Evolutionary conservation across 176 grass and related monocot species (phyloP).

Genomic region (Canna indica): DNA sequence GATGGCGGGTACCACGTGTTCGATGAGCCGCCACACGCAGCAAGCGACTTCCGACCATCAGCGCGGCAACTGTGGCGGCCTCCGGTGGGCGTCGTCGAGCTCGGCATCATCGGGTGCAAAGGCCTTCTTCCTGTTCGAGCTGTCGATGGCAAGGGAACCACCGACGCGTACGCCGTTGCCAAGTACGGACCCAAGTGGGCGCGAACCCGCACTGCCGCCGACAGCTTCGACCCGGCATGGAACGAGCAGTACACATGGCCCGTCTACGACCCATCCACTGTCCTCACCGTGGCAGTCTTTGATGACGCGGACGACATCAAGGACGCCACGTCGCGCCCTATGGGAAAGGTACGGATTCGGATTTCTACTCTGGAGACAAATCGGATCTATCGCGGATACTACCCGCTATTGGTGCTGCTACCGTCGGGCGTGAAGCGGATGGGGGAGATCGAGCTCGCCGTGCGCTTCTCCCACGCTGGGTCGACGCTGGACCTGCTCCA

Average conservation of each 20-base stretch:
- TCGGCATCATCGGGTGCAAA: constrained; percentile 69
- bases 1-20: constrained; percentile 88
- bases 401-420: constrained; percentile 64
- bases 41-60: constrained; percentile 78
- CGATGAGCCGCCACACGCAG: constrained; percentile 45
- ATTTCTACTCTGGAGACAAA: constrained; percentile 62
- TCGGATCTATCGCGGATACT: constrained; percentile 55
- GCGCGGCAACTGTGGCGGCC: constrained; percentile 75
- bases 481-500: constrained; percentile 50
- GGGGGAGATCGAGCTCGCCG: constrained; percentile 76
- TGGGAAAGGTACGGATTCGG: constrained; percentile 81
- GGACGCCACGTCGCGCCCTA: constrained; percentile 36
- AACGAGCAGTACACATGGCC: constrained; percentile 99
- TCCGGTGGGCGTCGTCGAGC: constrained; percentile 56
- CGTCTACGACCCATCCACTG: constrained; percentile 79
- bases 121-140: constrained; percentile 73
- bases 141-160: constrained; percentile 65
- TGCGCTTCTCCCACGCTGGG: constrained; percentile 55
- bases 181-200: constrained; percentile 95
- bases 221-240: constrained; percentile 81
- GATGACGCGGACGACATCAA: constrained; percentile 36
- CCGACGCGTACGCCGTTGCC: constrained; percentile 66
- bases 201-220: constrained; percentile 69
- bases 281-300: constrained; percentile 80
- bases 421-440: constrained; percentile 70